Base-by-base conservation (phyloP, 192 early-diverging fungal species). In the Backusella liffmaniae region DNA sequence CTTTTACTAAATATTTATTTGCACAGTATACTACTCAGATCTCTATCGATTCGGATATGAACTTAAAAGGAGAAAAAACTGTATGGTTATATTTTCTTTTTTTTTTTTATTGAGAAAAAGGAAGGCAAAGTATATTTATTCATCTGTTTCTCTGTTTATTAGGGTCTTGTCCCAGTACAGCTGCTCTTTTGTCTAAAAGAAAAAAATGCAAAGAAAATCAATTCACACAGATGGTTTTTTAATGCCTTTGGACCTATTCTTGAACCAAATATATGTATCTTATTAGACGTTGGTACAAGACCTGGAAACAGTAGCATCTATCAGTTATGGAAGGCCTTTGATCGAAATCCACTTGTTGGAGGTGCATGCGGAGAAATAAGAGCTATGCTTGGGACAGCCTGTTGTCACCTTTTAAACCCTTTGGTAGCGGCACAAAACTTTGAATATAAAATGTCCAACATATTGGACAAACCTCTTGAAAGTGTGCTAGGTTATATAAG, bases 311-410 rank as follows among this genome's bases (percentile, higher is more conserved):
- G 82, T 13, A 81, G 80, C 6, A 84, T 88, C 39, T 88, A 88
- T 49, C 84, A 88, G 36, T 80, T 88, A 39, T 87, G 82, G 85
- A 88, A 87, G 56, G 90, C 87, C 6, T 93, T 94, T 80, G 86
- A 92, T 49, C 82, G 88, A 13, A 84, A 93, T 75, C 80, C 84
- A 8, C 84, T 90, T 68, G 89, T 93, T 18, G 93, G 89, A 65
- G 92, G 93, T 12, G 93, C 93, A 29, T 94, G 93, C 85, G 93
- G 93, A 37, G 93, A 94, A 79, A 94, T 94, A 73, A 91, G 83
- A 34, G 88, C 67, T 72, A 91, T 82, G 46, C 82, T 73, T 65
- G 85, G 86, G 41, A 37, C 87, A 6, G 76, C 66, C 74, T 86
- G 86, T 10, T 84, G 83, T 66, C 91, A 92, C 36, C 53, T 91